Evolutionary conservation across 2,329 filamentous ascomycete genomes (phyloP), one percentile per base, ranked within the genome.

Genomic region (Sclerotinia glacialis): DNA sequence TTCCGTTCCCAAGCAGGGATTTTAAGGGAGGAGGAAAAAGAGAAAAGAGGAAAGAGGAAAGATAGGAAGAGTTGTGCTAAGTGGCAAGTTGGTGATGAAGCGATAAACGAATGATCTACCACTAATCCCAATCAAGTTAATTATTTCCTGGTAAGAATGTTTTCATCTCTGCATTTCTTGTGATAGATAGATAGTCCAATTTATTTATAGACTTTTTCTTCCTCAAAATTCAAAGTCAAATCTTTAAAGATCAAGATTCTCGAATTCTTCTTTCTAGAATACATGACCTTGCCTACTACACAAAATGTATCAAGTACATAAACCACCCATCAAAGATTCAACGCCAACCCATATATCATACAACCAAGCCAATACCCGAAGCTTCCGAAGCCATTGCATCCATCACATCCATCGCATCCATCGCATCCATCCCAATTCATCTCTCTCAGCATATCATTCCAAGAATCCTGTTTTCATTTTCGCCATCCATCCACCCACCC

Each of bases 401-500:
- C 31, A 16, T 37, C 9, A 9, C 1, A 40, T 55, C 53, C 31
- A 55, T 23, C 14, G n/a, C n/a, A n/a, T n/a, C n/a, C 31, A 16
- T 37, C 9, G 34, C 1, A 40, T 55, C 53, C 31, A 55, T 23
- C 14, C 37, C 37, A 37, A 37, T 37, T 12, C 28, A 16, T 37
- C 31, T 55, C 11, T 31, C 3, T 55, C 31, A 37, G 21, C 53
- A 55, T 37, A 5, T 16, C 12, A 40, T 8, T 37, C 11, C 14
- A 40, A 23, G 21, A 40, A 37, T 55, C 53, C 53, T 42, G 53
- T 56, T 42, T 42, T 55, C 34, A 40, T 42, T 56, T 40, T 42
- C 53, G 34, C 53, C 53, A 18, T 55, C 53, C 53, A 40, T n/a
- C n/a, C n/a, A n/a, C n/a, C n/a, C n/a, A n/a, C n/a, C n/a, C 37